Conservation (phyloP, 208 protist genomes). For the Acanthamoeba culbertsoni region DNA sequence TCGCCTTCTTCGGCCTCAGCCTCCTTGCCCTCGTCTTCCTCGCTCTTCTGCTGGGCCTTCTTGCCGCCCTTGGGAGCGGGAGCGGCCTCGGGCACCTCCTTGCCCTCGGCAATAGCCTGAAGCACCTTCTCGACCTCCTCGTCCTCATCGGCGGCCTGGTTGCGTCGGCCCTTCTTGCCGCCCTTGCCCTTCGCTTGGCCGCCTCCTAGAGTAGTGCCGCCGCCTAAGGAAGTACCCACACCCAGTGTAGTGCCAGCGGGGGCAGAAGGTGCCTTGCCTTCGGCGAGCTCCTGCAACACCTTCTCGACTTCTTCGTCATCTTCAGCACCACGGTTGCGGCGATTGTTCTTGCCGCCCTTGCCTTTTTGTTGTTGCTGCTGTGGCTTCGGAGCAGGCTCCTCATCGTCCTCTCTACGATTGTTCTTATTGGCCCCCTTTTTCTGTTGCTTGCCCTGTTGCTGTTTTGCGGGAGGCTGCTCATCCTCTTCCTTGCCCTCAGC, state of each 20-base stretch:
- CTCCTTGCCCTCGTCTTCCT: conserved; percentile 20
- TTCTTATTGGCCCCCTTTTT: conserved; percentile 13
- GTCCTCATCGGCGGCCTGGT: neutral
- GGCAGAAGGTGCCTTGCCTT: neutral
- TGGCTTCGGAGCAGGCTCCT: neutral
- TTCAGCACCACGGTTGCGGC: neutral
- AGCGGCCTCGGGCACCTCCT: neutral
- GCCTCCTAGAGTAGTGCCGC: neutral
- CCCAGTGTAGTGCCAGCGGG: neutral
- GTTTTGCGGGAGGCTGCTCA: neutral
- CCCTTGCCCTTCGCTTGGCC: neutral
- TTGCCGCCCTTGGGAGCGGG: neutral
- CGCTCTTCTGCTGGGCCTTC: neutral
- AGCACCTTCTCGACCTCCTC: conserved; percentile 32
- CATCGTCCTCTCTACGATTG: neutral
- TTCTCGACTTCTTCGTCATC: neutral
- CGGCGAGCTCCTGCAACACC: neutral
- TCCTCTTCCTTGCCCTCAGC: neutral
- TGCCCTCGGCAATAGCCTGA: conserved; percentile 17
- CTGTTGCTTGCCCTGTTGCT: conserved; percentile 4
- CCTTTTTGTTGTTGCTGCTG: neutral
- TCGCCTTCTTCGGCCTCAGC: neutral
- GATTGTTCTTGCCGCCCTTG: conserved; percentile 12
- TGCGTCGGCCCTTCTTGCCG: neutral
- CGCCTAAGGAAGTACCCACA: too few species aligned